A percentile compares a stretch with the other conserved stretches of the same genome.
Evolutionary conservation across 495 filamentous ascomycete genomes (phyloP).

Genomic region (Ramalina intermedia): DNA sequence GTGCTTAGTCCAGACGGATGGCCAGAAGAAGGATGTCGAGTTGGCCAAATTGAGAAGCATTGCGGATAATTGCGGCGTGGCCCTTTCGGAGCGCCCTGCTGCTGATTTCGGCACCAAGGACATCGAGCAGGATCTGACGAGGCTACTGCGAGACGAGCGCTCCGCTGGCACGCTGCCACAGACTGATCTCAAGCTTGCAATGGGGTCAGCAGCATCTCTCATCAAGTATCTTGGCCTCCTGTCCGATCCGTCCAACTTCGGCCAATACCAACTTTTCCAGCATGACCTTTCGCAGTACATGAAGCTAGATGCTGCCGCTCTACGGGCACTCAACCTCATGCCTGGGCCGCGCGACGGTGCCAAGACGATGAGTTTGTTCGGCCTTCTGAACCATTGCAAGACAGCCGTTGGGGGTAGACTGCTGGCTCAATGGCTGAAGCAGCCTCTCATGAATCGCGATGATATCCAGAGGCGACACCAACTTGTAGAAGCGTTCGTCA

Average conservation of each 20-base stretch:
- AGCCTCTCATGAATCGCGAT: conserved; percentile 81
- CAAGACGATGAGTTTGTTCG: conserved; percentile 95
- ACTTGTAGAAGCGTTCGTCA: conserved; percentile 87
- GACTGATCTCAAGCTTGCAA: conserved; percentile 89
- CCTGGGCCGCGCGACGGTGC: conserved; percentile 85
- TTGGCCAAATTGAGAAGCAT: conserved; percentile 75
- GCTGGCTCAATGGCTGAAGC: conserved; percentile 93
- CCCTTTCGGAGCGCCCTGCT: conserved; percentile 60
- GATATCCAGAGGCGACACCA: conserved; percentile 89
- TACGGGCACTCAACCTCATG: conserved; percentile 94
- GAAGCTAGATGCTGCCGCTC: conserved; percentile 91
- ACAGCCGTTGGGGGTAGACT: conserved; percentile 84
- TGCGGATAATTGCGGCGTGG: conserved; percentile 81
- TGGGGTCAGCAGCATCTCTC: conserved; percentile 85
- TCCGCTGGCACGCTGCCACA: conserved; percentile 66
- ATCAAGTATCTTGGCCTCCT: conserved; percentile 93
- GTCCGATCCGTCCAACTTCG: conserved; percentile 85
- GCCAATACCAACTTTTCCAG: conserved; percentile 92
- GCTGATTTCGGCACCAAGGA: conserved; percentile 79
- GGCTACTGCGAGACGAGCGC: conserved; percentile 74
- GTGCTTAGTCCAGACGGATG: conserved; percentile 67
- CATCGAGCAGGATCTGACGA: conserved; percentile 87
- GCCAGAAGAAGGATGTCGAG: conserved; percentile 72
- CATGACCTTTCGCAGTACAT: conserved; percentile 96
- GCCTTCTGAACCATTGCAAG: conserved; percentile 93